Conservation (phyloP, 2,329 filamentous ascomycete genomes). For the Epichloe gansuensis region DNA sequence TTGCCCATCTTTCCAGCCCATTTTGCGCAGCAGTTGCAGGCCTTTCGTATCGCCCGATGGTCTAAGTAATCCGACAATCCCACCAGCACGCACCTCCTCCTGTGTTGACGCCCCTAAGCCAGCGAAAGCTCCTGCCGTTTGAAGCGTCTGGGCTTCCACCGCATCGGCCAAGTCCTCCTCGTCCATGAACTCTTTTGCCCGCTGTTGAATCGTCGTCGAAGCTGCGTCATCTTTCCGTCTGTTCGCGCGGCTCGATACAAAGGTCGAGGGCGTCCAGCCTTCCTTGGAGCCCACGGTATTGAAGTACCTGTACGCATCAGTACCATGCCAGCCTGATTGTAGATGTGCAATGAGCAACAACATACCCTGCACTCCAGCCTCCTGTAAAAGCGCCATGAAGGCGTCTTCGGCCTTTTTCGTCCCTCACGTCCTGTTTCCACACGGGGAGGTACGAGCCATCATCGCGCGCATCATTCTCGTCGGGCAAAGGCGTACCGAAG, state of each 20-base stretch:
- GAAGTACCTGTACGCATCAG: constrained; percentile 56
- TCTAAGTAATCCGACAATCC: constrained; percentile 59
- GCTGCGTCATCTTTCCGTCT: constrained; percentile 51
- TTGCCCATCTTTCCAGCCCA: constrained; percentile 94
- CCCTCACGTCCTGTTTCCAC: constrained; percentile 97
- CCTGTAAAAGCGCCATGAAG: constrained; percentile 95
- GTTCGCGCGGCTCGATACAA: constrained; percentile 77
- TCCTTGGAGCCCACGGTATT: constrained; percentile 98
- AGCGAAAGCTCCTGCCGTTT: constrained; percentile 61
- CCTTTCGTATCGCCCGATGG: constrained; percentile 74
- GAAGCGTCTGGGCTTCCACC: constrained; percentile 61
- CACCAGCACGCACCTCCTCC: constrained; percentile 35
- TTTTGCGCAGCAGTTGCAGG: constrained; percentile 67
- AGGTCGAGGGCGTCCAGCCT: constrained; percentile 87
- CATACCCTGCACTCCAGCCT: constrained; percentile 89
- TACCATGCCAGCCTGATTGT: neutral
- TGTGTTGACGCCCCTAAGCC: constrained; percentile 57
- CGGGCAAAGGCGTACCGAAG: constrained; percentile 76
- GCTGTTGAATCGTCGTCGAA: constrained; percentile 42
- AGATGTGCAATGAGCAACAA: constrained; percentile 4
- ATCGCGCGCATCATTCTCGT: constrained; percentile 66
- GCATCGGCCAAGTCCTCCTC: constrained; percentile 86
- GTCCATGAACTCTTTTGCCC: constrained; percentile 90
- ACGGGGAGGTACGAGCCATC: constrained; percentile 85
- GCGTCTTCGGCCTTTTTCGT: constrained; percentile 80